Base-by-base conservation (phyloP, 306 rosid species). In the Arachis hypogaea region DNA sequence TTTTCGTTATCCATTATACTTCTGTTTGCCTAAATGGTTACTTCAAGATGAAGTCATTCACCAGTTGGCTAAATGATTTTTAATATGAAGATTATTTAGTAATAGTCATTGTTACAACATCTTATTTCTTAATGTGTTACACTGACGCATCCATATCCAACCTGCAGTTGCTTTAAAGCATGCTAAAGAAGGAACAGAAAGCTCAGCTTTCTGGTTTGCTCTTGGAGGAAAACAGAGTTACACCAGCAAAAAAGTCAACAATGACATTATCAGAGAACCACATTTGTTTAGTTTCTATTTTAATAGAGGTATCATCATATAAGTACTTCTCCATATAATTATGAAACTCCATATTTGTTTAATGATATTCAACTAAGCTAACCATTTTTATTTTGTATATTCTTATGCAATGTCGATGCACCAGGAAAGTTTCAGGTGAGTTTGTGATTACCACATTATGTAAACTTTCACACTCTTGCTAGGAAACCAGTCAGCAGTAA, bases 161-260 rank as follows among this genome's bases (percentile, higher is more conserved):
- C 98, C 99, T 44, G 98, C 97, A 83, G 89, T 78, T 82, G 18
- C 88, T 64, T 52, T 87, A 69, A 95, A 95, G 85, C 93, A 87
- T 82, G 91, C 98, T 9, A 95, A 95, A 84, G 99, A 95, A 85
- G 98, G 98, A 78, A 95, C 98, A 75, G 99, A 95, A 87, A 95
- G 89, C 88, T 92, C 99, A 71, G 57, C 93, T 64, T 95, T 95
- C 90, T 95, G 99, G 99, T 88, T 67, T 85, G 85, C 96, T 33
- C 88, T 92, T 69, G 99, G 99, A 69, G 99, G 99, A 64, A 95
- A 95, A 85, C 96, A 95, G 86, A 85, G 80, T 75, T 85, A 85
- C 85, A 87, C 79, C 73, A 82, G 89, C 77, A 92, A 90, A 84
- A 95, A 88, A 66, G 81, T 65, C 74, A 49, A 87, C 46, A 82